Base-by-base conservation (phyloP, 805 yeast genomes). In the Maudiozyma serrabonitensis region DNA sequence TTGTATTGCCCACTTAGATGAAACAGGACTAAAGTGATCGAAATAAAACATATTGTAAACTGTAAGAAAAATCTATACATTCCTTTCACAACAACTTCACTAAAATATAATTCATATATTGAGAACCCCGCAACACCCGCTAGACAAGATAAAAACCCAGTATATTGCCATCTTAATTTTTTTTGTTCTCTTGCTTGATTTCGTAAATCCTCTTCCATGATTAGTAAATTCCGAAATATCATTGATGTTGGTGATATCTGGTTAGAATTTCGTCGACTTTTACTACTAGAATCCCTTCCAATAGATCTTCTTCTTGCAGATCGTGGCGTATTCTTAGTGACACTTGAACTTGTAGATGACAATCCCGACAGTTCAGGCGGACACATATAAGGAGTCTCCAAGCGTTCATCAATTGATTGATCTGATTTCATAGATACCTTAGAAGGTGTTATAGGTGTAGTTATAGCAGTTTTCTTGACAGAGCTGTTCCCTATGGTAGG, bases 1-100 rank as follows among this genome's bases (percentile, higher is more conserved):
- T 78, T 79, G 66, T 91, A 93, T 68, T 89, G 93, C 0, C 99
- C 99, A 23, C 95, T 83, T 35, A 91, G 67, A 59, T 85, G 89
- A 67, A 87, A 91, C 41, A 91, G 70, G 25, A 80, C 74, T 49
- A 89, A 68, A 0, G 96, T 85, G 18, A 90, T 60, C 81, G 69
- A 19, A 75, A 59, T 52, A 19, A 55, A 54, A 16, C 52, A 50
- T 9, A 47, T 31, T 3, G 50, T 49, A 44, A 53, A 50, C 39
- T 53, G 53, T 26, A 56, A 40, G n/a, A 69, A 56, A 39, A 69
- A 60, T 23, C 66, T 64, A 50, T 69, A 68, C 5, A 71, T 54
- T 0, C 76, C 71, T 7, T 70, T 58, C 1, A 79, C 52, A 68
- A 69, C 41, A 23, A 12, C 34, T 4, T 32, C 45, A 21, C 41